Percentiles rank a stretch among this genome's conserved stretches.
Conservation (phyloP, 495 filamentous ascomycete genomes). For the Aspergillus panamensis region DNA sequence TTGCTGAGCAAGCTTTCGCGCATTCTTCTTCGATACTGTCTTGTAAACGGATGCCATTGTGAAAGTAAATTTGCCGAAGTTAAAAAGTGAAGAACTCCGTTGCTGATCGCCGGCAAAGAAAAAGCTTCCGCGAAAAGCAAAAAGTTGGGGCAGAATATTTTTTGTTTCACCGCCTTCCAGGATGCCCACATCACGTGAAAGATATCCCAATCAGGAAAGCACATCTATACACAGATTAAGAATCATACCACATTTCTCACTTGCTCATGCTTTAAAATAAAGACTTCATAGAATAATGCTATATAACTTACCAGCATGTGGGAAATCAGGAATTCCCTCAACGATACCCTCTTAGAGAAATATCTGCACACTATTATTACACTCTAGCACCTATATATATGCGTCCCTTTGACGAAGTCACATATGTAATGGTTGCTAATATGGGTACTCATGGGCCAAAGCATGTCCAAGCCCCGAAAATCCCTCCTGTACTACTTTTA, state of each 20-base stretch:
- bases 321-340: too few species aligned
- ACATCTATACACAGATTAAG: too few species aligned
- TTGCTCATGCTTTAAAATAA: too few species aligned
- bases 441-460: slow-evolving; percentile 7
- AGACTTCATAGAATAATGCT: too few species aligned
- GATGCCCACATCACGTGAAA: slow-evolving; percentile 26
- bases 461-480: slow-evolving; percentile 51
- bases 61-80: slow-evolving; percentile 8
- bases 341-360: too few species aligned
- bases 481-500: slow-evolving; percentile 64
- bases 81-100: slow-evolving; percentile 9
- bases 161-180: slow-evolving; percentile 32
- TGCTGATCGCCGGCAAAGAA: slow-evolving; percentile 18
- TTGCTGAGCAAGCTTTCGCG: slow-evolving; percentile 29
- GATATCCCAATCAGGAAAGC: too few species aligned
- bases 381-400: too few species aligned
- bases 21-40: slow-evolving; percentile 67
- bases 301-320: too few species aligned
- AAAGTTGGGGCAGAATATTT: slow-evolving; percentile 47
- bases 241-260: too few species aligned
- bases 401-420: too few species aligned
- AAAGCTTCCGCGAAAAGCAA: slow-evolving; percentile 22
- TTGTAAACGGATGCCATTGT: slow-evolving; percentile 95
- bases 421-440: too few species aligned
- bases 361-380: too few species aligned